Evolutionary conservation across 495 filamentous ascomycete genomes (phyloP).

Genomic region (Aspergillus mulundensis): DNA sequence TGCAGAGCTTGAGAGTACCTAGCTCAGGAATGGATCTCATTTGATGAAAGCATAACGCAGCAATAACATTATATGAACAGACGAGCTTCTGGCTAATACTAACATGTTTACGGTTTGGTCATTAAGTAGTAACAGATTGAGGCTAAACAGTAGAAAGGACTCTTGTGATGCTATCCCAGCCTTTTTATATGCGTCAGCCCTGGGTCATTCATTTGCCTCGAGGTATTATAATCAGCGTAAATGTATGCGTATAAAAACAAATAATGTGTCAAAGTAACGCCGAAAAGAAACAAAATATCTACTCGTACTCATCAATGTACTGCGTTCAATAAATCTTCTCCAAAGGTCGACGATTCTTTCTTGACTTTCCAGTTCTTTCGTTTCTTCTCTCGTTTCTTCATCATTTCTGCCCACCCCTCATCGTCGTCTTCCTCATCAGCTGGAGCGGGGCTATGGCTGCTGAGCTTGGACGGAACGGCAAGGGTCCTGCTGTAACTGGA

Average conservation of each 20-base stretch:
- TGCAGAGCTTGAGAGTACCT: too few relatives aligned
- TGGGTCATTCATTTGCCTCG: not conserved
- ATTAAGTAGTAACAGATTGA: not conserved
- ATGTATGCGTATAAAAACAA: conserved; percentile 4
- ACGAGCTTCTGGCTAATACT: too few relatives aligned
- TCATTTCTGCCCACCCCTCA: conserved; percentile 83
- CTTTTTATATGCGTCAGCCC: conserved; percentile 1
- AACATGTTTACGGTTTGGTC: not conserved
- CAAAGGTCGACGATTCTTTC: conserved; percentile 45
- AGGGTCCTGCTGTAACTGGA: conserved; percentile 24
- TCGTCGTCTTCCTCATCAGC: conserved; percentile 72
- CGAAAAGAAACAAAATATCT: conserved; percentile 12
- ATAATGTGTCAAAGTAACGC: conserved; percentile 6
- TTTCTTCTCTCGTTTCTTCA: conserved; percentile 77
- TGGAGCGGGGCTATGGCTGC: conserved; percentile 21
- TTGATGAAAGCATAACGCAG: too few relatives aligned
- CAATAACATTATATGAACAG: too few relatives aligned
- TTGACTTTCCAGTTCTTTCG: conserved; percentile 68
- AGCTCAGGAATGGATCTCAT: too few relatives aligned
- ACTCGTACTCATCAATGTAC: conserved; percentile 32
- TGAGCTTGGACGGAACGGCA: conserved; percentile 26
- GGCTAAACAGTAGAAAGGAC: not conserved
- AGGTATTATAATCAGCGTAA: conserved; percentile 6
- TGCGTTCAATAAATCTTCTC: conserved; percentile 41
- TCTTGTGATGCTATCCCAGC: not conserved